These are phyloP conservation scores for Corinectria fuckeliana DNA, from an alignment of 2,329 filamentous ascomycete genomes.

Conservation along the genomic window DNA sequence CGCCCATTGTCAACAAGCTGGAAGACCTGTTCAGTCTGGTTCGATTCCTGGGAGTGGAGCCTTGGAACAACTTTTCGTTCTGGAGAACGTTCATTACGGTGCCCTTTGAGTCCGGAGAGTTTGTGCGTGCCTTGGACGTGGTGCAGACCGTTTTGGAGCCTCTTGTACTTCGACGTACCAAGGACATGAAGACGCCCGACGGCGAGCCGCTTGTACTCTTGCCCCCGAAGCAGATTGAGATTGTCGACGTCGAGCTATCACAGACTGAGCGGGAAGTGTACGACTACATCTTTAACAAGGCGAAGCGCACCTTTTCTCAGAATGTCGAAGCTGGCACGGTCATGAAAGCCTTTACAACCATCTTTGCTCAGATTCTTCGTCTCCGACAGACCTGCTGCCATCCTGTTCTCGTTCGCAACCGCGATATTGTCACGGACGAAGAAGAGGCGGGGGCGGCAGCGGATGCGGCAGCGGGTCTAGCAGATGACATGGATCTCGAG, in stretches of 20 bases:
- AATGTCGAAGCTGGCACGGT: slow-evolving; percentile 92
- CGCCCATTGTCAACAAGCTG: slow-evolving; percentile 93
- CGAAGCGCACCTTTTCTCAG: slow-evolving; percentile 81
- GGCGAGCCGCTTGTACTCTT: slow-evolving; percentile 78
- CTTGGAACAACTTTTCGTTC: slow-evolving; percentile 98
- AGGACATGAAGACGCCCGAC: slow-evolving; percentile 96
- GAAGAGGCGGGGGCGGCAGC: slow-evolving; percentile 77
- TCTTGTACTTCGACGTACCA: slow-evolving; percentile 91
- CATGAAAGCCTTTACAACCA: slow-evolving; percentile 94
- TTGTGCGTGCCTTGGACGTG: slow-evolving; percentile 90
- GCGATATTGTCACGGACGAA: slow-evolving; percentile 84
- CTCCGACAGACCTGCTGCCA: slow-evolving; percentile 95
- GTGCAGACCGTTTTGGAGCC: slow-evolving; percentile 97
- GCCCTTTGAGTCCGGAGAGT: slow-evolving; percentile 95
- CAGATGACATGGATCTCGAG: slow-evolving; percentile 95
- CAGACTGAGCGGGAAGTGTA: slow-evolving; percentile 89
- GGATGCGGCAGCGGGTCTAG: slow-evolving; percentile 80
- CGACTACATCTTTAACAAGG: slow-evolving; percentile 83
- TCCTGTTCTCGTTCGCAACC: slow-evolving; percentile 86
- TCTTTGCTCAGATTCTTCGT: slow-evolving; percentile 94
- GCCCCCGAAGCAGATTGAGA: slow-evolving; percentile 80
- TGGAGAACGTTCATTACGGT: slow-evolving; percentile 99
- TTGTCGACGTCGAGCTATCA: slow-evolving; percentile 87
- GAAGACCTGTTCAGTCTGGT: slow-evolving; percentile 95
- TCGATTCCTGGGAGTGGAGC: slow-evolving; percentile 90